Conservation (phyloP, 345 rosid genomes). For the Draba incana region DNA sequence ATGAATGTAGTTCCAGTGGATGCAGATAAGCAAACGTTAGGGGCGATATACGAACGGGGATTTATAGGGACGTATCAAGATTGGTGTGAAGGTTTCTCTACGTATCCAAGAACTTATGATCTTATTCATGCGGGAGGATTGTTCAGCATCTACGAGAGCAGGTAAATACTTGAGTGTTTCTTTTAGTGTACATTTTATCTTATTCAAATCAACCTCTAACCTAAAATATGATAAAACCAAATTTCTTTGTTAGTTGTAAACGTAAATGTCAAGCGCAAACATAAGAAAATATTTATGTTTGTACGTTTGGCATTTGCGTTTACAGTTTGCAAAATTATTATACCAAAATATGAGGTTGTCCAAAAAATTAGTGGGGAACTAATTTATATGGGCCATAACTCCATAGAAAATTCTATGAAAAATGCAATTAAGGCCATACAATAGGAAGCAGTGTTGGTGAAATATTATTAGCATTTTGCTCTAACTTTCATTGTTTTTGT, state of each 20-base stretch:
- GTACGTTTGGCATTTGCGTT: background rate
- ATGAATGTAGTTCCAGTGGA: conserved; percentile 90
- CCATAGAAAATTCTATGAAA: background rate
- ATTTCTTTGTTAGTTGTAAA: background rate
- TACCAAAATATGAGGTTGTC: background rate
- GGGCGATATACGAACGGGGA: conserved; percentile 80
- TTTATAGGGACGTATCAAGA: conserved; percentile 85
- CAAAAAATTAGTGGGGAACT: background rate
- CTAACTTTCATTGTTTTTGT: no score
- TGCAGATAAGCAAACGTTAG: conserved; percentile 73
- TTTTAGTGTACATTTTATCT: background rate
- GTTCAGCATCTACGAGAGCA: conserved; percentile 81
- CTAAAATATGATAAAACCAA: background rate
- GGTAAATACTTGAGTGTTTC: conserved; percentile 46
- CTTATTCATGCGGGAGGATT: conserved; percentile 81
- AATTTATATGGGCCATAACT: no score
- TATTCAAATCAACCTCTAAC: background rate
- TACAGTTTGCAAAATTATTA: background rate
- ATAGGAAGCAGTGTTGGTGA: background rate
- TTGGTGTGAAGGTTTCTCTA: conserved; percentile 98
- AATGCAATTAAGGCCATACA: background rate
- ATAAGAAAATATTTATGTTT: background rate
- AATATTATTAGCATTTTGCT: no score
- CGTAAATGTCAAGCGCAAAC: background rate
- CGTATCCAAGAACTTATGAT: conserved; percentile 98